Evolutionary conservation across 164 flowering plant genomes (phyloP).

Genomic region (Macadamia integrifolia): DNA sequence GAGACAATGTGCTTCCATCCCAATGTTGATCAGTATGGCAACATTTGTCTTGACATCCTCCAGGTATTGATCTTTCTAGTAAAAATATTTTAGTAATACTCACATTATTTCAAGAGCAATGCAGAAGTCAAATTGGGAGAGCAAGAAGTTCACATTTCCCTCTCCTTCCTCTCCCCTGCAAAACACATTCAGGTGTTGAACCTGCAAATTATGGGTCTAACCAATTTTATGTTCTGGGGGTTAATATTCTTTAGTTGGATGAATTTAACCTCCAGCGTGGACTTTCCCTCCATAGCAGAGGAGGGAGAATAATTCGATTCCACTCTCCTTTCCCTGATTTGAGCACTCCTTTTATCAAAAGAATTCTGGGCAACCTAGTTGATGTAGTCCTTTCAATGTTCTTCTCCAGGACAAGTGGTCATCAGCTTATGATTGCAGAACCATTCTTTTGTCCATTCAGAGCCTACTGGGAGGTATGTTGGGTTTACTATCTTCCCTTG

Average conservation of each 20-base stretch:
- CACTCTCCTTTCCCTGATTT: neutral
- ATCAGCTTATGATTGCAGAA: slow-evolving; percentile 73
- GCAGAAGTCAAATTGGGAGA: neutral
- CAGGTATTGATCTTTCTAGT: slow-evolving; percentile 39
- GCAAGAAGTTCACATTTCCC: neutral
- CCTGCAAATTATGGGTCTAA: no score
- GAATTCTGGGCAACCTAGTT: neutral
- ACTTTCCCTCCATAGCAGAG: neutral
- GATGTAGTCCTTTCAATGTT: neutral
- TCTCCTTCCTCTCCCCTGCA: no score
- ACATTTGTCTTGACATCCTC: slow-evolving; percentile 73
- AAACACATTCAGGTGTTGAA: no score
- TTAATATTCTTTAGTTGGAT: no score
- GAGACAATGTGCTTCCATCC: slow-evolving; percentile 80
- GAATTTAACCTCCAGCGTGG: no score
- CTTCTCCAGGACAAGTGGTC: slow-evolving; percentile 68
- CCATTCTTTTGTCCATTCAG: slow-evolving; percentile 69
- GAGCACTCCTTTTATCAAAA: neutral
- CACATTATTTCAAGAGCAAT: neutral
- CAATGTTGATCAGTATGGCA: slow-evolving; percentile 69
- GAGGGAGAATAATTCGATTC: neutral
- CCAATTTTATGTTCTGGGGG: no score
- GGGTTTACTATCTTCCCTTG: slow-evolving; percentile 1
- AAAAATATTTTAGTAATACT: neutral
- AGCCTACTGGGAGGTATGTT: slow-evolving; percentile 65